phyloP scores from a whole-genome alignment of 108 stramenopile species.

The Fistulifera solaris region DNA sequence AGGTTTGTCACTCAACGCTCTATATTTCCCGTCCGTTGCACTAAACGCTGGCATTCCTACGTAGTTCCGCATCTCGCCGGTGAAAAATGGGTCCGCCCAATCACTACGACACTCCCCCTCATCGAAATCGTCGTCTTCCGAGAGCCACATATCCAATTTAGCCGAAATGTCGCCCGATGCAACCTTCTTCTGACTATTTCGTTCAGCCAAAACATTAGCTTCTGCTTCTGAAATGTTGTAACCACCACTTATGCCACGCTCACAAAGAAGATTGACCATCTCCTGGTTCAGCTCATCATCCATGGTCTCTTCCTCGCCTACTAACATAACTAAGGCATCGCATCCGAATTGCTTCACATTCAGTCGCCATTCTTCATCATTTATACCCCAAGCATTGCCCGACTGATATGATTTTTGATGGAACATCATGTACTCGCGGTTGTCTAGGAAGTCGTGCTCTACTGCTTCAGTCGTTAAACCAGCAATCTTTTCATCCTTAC shows the following conservation, averaged over 20 bases:
- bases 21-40: conserved; percentile 46
- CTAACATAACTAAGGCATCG: conserved; percentile 66
- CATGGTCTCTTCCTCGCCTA: conserved; percentile 44
- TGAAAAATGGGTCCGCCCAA: conserved; percentile 75
- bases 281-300: conserved; percentile 18
- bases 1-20: conserved; percentile 27
- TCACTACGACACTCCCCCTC: conserved; percentile 63
- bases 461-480: too few relatives aligned
- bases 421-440: not conserved
- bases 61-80: conserved; percentile 68
- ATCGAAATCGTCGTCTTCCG: conserved; percentile 50
- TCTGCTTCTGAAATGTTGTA: conserved; percentile 23
- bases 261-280: conserved; percentile 13
- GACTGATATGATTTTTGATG: not conserved
- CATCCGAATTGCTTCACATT: conserved; percentile 39
- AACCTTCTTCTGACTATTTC: conserved; percentile 20
- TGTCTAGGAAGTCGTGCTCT: not conserved
- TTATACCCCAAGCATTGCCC: not conserved
- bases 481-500: too few relatives aligned
- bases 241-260: conserved; percentile 25
- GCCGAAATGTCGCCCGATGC: not conserved
- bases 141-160: conserved; percentile 48
- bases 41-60: conserved; percentile 75
- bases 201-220: conserved; percentile 16
- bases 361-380: not conserved